phyloP scores from a whole-genome alignment of 2,329 filamentous ascomycete species.

The Chrysosphaeria jannelii region DNA sequence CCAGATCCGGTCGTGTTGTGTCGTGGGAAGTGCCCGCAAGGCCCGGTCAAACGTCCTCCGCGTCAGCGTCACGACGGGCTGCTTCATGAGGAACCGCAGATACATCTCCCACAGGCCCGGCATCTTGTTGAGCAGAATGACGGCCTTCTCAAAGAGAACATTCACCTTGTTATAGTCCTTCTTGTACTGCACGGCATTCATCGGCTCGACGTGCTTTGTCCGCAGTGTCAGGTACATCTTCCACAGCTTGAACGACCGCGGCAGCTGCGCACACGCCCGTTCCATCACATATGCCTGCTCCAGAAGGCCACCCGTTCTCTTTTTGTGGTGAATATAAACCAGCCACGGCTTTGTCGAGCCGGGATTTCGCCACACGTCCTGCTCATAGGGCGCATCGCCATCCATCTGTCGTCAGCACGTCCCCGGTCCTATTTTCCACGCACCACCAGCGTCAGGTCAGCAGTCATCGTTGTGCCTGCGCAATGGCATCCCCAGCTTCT shows the following conservation, averaged over 20 bases:
- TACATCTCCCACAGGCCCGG: constrained; percentile 97
- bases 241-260: constrained; percentile 94
- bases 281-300: constrained; percentile 78
- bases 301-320: constrained; percentile 51
- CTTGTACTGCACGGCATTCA: constrained; percentile 55
- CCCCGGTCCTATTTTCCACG: too few species aligned
- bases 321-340: constrained; percentile 74
- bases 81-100: constrained; percentile 61
- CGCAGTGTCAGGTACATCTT: constrained; percentile 84
- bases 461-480: too few species aligned
- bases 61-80: constrained; percentile 71
- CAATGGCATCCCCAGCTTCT: too few species aligned
- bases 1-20: constrained; percentile 92
- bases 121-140: constrained; percentile 96
- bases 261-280: constrained; percentile 65
- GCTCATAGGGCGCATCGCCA: constrained; percentile 86
- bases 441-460: too few species aligned
- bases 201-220: constrained; percentile 46
- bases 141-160: constrained; percentile 66
- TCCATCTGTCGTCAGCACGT: constrained; percentile 24
- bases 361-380: constrained; percentile 67
- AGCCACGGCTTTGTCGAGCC: constrained; percentile 84
- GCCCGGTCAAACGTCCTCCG: constrained; percentile 77
- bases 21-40: constrained; percentile 67
- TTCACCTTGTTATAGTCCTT: constrained; percentile 83